phyloP scores from a whole-genome alignment of 495 filamentous ascomycete species.

The Penicillium cataractarum region DNA sequence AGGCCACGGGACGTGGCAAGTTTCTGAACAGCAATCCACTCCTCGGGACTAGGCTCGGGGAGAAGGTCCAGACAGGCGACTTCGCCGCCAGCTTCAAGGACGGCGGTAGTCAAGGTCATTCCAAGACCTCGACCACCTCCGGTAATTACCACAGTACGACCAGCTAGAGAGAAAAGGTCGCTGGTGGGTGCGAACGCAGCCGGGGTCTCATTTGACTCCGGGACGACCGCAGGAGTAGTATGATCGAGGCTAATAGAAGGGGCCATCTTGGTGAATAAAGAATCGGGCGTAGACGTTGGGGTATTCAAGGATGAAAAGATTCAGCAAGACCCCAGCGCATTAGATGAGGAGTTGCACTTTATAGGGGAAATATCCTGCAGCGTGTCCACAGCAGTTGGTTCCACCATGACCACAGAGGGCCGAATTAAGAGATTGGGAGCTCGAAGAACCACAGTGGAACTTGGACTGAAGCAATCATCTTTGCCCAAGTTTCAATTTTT shows the following conservation, averaged over 20 bases:
- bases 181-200: constrained; percentile 26
- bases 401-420: neutral
- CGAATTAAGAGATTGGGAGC: neutral
- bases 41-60: constrained; percentile 43
- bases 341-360: constrained; percentile 6
- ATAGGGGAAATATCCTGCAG: constrained; percentile 10
- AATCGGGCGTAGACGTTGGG: neutral
- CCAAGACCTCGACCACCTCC: constrained; percentile 73
- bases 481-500: constrained; percentile 10
- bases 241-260: constrained; percentile 32
- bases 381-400: constrained; percentile 1
- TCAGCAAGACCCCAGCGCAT: neutral
- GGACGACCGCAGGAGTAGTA: constrained; percentile 26
- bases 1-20: constrained; percentile 55
- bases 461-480: neutral
- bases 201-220: constrained; percentile 30
- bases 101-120: constrained; percentile 59
- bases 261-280: constrained; percentile 25
- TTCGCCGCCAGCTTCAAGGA: constrained; percentile 71
- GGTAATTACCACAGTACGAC: constrained; percentile 71
- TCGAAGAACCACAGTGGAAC: constrained; percentile 21
- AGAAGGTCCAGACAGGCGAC: constrained; percentile 69
- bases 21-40: constrained; percentile 43
- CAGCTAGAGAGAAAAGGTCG: constrained; percentile 52
- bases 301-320: neutral